Evolutionary conservation across 2,329 filamentous ascomycete genomes (phyloP).

Genomic region (Magnaporthiopsis rhizophila): DNA sequence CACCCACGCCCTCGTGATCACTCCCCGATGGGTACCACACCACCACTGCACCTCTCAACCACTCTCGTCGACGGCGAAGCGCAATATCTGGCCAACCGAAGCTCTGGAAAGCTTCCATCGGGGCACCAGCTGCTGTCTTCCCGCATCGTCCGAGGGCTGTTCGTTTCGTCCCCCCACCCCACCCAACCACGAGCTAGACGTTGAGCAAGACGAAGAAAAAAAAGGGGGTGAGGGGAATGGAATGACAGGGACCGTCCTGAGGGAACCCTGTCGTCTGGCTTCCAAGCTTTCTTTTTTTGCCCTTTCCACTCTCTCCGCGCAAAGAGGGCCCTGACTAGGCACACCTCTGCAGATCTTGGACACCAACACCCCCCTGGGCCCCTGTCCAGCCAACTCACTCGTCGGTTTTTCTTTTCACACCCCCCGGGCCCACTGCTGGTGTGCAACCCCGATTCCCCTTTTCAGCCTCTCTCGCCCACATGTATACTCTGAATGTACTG

Average conservation of each 20-base stretch:
- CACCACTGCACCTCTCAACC: too few species aligned
- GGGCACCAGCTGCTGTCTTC: too few species aligned
- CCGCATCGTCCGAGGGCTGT: too few species aligned
- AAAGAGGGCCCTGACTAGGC: slow-evolving; percentile 4
- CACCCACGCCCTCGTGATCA: too few species aligned
- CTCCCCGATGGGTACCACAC: too few species aligned
- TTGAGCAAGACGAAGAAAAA: too few species aligned
- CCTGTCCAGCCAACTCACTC: background rate
- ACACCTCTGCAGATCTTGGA: slow-evolving; percentile 1
- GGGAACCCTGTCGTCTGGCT: background rate
- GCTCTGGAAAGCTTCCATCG: too few species aligned
- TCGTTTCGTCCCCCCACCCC: too few species aligned
- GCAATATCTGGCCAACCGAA: too few species aligned
- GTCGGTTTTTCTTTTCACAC: background rate
- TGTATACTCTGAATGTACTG: background rate
- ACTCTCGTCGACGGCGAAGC: too few species aligned
- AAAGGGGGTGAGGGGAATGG: too few species aligned
- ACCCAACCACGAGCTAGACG: too few species aligned
- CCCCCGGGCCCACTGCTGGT: background rate
- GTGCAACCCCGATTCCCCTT: slow-evolving; percentile 1
- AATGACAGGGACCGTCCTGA: background rate
- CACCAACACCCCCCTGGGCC: background rate
- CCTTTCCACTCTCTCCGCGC: background rate
- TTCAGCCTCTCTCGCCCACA: background rate
- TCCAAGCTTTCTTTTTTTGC: slow-evolving; percentile 1